Evolutionary conservation across 2,329 filamentous ascomycete species (phyloP), one percentile per base, ranked within the genome.

Genomic region (Sphaceloma murrayae): DNA sequence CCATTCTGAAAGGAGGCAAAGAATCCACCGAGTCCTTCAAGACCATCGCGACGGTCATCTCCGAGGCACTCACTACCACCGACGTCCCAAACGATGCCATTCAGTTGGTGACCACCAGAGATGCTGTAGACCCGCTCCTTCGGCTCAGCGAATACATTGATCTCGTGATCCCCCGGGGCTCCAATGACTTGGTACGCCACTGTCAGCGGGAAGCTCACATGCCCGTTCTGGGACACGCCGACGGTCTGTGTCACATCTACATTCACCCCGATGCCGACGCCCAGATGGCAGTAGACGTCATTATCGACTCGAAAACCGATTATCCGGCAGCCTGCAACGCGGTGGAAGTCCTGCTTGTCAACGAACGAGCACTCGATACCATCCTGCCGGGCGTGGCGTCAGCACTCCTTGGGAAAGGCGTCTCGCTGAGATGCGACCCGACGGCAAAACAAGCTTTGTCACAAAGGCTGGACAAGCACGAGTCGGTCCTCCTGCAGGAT

Each of bases 241-340:
- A 98, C 61, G 91, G 91, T 26, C 74, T 96, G 47, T 98, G 91
- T 67, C 76, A 79, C 50, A 78, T 86, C 50, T 98, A 91, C 63
- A 72, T 98, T 42, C 83, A 91, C 56, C 70, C 72, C 8, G 84
- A 86, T 47, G 88, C 85, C 36, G 81, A 93, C 54, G 64, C 71
- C 29, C 67, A 73, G 32, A 80, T 85, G 65, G 85, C 86, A 9
- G 73, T 75, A 14, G 77, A 77, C 49, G 82, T 94, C 45, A 69
- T 96, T 36, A 71, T 94, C 45, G 91, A 98, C 65, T 83, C 89
- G 34, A 98, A 98, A 67, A 87, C 84, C 18, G 84, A 82, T 62
- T 98, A 98, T 59, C 86, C 89, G 1, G 91, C 91, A 27, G 91
- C 89, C 10, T 98, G 91, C 71, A 98, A 98, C 67, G 80, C 83